Evolutionary conservation across 129 eudicot species (phyloP).

Genomic region (Chrysanthemum seticuspe): DNA sequence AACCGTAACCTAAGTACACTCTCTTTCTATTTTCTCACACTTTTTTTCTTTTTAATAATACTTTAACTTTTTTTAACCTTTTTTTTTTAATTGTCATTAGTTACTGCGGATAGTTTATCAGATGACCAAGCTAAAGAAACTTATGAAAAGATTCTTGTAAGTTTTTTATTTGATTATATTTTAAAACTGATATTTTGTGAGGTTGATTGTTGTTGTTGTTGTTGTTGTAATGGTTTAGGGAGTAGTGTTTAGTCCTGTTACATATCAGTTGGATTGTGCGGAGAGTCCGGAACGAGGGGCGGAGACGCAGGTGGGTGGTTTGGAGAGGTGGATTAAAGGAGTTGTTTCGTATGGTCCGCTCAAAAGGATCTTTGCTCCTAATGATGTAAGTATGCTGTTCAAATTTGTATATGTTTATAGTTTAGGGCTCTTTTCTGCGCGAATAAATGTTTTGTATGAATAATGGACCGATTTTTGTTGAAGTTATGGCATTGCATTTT

Average conservation of each 20-base stretch:
- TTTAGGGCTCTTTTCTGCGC: neutral
- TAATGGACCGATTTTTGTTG: neutral
- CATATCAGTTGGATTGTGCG: slow-evolving; percentile 53
- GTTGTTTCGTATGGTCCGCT: slow-evolving; percentile 49
- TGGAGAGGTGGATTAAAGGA: slow-evolving; percentile 25
- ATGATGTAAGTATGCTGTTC: slow-evolving; percentile 46
- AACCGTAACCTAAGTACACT: slow-evolving; percentile 68
- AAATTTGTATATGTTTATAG: neutral
- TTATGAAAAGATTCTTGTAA: slow-evolving; percentile 76
- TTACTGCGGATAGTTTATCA: slow-evolving; percentile 61
- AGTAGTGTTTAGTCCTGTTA: slow-evolving; percentile 64
- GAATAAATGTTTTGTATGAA: neutral
- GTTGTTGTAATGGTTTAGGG: slow-evolving; percentile 43
- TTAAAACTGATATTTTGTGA: neutral
- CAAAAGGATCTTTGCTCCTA: slow-evolving; percentile 51
- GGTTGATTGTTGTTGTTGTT: slow-evolving; percentile 6
- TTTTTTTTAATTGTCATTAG: slow-evolving; percentile 31
- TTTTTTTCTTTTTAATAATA: neutral
- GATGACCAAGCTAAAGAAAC: slow-evolving; percentile 74
- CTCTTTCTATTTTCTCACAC: slow-evolving; percentile 12
- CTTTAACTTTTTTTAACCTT: slow-evolving; percentile 1
- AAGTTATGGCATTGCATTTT: neutral
- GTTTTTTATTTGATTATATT: neutral
- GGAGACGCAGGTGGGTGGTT: slow-evolving; percentile 31
- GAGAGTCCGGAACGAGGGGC: slow-evolving; percentile 28